phyloP scores from a whole-genome alignment of 805 yeast genomes.

The Saccharomycopsis sp. region DNA sequence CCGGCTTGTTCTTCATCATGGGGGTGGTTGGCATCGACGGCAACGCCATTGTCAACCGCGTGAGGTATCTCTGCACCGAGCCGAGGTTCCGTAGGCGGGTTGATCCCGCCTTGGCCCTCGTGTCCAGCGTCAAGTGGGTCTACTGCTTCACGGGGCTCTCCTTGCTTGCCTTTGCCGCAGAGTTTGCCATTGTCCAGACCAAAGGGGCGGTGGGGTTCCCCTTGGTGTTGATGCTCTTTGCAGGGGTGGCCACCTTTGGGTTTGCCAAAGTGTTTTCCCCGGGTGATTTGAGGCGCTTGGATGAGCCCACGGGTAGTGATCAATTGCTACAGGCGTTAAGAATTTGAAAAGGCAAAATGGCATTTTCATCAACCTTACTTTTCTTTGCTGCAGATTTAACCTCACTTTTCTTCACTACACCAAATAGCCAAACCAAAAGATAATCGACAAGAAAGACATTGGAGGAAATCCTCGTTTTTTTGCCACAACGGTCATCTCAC shows the following conservation, averaged over 20 bases:
- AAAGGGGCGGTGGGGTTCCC: conserved; percentile 94
- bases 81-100: too few relatives aligned
- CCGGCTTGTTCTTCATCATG: conserved; percentile 92
- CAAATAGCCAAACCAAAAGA: too few relatives aligned
- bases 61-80: conserved; percentile 59
- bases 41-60: conserved; percentile 53
- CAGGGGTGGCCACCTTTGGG: conserved; percentile 51
- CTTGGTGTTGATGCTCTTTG: conserved; percentile 60
- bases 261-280: conserved; percentile 56
- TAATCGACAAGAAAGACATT: too few relatives aligned
- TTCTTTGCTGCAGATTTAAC: too few relatives aligned
- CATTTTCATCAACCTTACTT: too few relatives aligned
- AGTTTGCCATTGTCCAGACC: conserved; percentile 78
- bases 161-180: conserved; percentile 62
- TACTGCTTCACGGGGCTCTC: conserved; percentile 49
- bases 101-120: too few relatives aligned
- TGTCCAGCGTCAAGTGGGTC: conserved; percentile 37
- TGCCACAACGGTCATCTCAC: conserved; percentile 88
- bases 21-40: conserved; percentile 70
- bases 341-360: too few relatives aligned
- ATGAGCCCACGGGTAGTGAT: conserved; percentile 31
- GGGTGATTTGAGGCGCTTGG: conserved; percentile 54
- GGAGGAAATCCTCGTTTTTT: too few relatives aligned
- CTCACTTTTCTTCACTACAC: too few relatives aligned
- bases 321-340: conserved; percentile 8